A percentile compares a stretch with the other conserved stretches of the same genome.
Conservation (phyloP, 2,329 filamentous ascomycete genomes). For the Zasmidium angulare region DNA sequence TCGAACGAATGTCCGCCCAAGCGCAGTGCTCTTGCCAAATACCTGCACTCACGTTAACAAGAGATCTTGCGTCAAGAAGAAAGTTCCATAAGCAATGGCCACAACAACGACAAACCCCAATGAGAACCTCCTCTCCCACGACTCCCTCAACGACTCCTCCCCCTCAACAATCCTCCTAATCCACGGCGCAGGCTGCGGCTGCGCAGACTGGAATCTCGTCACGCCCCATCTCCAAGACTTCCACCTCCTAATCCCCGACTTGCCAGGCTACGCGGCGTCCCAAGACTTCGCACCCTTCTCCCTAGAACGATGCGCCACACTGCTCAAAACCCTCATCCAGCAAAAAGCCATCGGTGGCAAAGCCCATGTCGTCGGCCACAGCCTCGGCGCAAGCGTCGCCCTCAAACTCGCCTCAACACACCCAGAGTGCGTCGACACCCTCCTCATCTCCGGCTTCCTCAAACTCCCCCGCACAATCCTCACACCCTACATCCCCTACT, state of each 20-base stretch:
- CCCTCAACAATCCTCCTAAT: constrained; percentile 26
- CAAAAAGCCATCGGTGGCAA: constrained; percentile 17
- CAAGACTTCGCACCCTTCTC: constrained; percentile 24
- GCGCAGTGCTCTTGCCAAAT: neutral
- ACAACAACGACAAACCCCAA: neutral
- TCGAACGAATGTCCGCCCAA: no score
- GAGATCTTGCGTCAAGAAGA: neutral
- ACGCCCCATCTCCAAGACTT: constrained; percentile 22
- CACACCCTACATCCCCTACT: constrained; percentile 16
- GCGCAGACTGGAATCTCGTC: constrained; percentile 26
- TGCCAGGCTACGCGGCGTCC: constrained; percentile 24
- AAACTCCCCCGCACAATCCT: constrained; percentile 10
- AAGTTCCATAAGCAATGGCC: neutral
- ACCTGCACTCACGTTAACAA: neutral
- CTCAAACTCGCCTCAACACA: constrained; percentile 22
- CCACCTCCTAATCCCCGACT: constrained; percentile 28
- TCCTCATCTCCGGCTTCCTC: constrained; percentile 26
- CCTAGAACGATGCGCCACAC: constrained; percentile 15
- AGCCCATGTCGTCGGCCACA: constrained; percentile 28
- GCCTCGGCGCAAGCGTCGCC: constrained; percentile 29
- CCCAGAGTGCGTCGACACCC: constrained; percentile 21
- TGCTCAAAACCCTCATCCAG: constrained; percentile 25
- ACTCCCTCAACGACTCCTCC: constrained; percentile 9
- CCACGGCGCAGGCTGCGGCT: constrained; percentile 24
- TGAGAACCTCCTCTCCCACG: constrained; percentile 9